Base-by-base conservation (phyloP, 176 grass and related monocot species). In the Musa acuminata region DNA sequence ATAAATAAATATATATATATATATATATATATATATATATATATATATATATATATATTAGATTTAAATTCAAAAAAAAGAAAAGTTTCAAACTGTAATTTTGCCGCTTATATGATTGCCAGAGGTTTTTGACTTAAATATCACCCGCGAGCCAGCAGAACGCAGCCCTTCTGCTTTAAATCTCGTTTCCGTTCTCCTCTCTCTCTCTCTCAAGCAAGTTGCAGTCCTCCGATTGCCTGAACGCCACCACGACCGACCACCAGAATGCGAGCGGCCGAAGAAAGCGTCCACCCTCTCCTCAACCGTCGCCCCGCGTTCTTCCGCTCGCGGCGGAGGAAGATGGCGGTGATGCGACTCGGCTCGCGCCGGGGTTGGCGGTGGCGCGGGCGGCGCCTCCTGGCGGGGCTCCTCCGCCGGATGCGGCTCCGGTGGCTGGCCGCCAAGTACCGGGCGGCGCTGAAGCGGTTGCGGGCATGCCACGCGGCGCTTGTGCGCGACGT, bases 261-360 rank as follows among this genome's bases (percentile, higher is more conserved):
- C 49, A 23, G 1, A 11, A 65, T 52, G 50, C 21, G 20, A 50
- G 2, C 70, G 70, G 49, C n/a, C 53, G 13, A 51, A 5, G 49
- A 13, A 9, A 58, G 12, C 8, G 3, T 17, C 0, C 19, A 17
- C 8, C 29, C 25, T 13, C 11, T 11, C 55, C 35, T 11, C 27
- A 29, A 9, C 62, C 49, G 22, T 12, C 67, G 27, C 7, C 8
- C 64, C 51, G 4, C 14, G 20, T 51, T 20, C 8, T 66, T 77
- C 49, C 62, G 75, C 14, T 29, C 48, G 8, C 26, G 78, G 69
- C 78, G 78, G 21, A 64, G 55, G 54, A 80, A 72, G 78, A 80
- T 80, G 6, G 68, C 43, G 55, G 78, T 80, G 48, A 69, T 53
- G 13, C 69, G 69, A 13, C 54, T 80, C 17, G 78, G 78, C 19